Base-by-base conservation (phyloP, 768 basidiomycete species). In the Mycena belliarum region DNA sequence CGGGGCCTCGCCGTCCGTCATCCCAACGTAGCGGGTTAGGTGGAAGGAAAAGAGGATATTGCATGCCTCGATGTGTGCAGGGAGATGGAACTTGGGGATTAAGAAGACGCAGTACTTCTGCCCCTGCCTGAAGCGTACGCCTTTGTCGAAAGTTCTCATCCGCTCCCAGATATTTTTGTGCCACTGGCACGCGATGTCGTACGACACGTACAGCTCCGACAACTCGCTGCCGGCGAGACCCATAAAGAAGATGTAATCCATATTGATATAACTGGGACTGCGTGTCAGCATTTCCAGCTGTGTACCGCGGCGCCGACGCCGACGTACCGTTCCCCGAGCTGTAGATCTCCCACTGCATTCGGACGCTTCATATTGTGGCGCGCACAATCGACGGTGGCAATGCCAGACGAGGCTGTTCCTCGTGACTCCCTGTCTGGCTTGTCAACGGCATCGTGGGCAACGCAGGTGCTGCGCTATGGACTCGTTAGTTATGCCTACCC, bases 21-120 rank as follows among this genome's bases (percentile, higher is more conserved):
- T 55, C 5, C 69, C 71, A 23, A 66, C 59, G 3, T 61, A 52
- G 3, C 44, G 43, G 5, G 52, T 49, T n/a, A 62, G 64, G 33
- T 75, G 70, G 33, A 75, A 65, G 0, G 71, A 75, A 32, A 59
- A 76, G 1, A 35, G 26, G 25, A 51, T 59, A 8, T 72, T 71
- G 47, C 72, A 73, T 6, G 55, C 43, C 14, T 32, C 29, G 29
- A 32, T 32, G 29, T 32, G 29, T 14, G 29, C 29, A 6, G 29
- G 29, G 14, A 74, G 59, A 25, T 76, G 76, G 24, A 70, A 74
- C 47, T 75, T 75, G 0, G 73, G 75, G 10, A 57, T 52, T 3
- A 54, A 46, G 42, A 60, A 60, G 12, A 38, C 45, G 18, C 25
- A 14, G 24, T 25, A 37, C 21, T 32, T 26, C 16, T 29, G 6